Conservation (phyloP, 768 basidiomycete genomes). For the Polyporus arcularius region DNA sequence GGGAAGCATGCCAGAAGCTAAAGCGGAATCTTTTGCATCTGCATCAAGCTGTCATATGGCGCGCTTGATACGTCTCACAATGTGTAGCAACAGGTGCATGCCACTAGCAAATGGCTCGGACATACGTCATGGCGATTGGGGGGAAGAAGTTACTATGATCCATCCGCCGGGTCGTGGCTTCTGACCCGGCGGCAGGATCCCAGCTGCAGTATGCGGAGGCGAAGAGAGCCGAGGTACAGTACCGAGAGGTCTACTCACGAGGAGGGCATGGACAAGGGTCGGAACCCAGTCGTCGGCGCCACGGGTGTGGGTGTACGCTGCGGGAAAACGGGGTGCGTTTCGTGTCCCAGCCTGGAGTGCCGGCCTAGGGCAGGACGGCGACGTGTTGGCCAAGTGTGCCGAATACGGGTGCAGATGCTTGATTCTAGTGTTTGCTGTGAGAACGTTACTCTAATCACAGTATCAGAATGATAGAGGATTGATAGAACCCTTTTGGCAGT, state of each 20-base stretch:
- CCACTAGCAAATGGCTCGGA: background rate
- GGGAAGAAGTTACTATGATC: background rate
- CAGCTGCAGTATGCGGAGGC: background rate
- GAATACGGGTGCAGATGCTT: background rate
- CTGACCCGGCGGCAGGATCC: background rate
- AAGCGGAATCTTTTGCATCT: background rate
- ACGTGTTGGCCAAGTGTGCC: background rate
- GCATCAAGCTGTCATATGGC: background rate
- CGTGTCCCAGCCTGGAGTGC: background rate
- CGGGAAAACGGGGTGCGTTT: background rate
- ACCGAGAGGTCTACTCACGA: background rate
- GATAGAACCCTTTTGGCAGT: background rate
- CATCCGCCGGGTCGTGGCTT: background rate
- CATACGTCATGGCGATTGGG: background rate
- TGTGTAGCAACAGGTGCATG: background rate
- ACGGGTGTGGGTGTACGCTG: background rate
- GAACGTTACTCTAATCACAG: background rate
- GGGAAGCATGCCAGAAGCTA: background rate
- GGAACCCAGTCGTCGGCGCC: background rate
- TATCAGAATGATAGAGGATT: background rate
- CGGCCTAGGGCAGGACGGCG: background rate
- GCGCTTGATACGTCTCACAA: background rate
- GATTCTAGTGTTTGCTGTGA: background rate
- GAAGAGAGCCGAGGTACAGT: background rate
- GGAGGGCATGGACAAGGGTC: background rate